Conservation (phyloP, 441 rosid species). For the Syzygium malaccense region DNA sequence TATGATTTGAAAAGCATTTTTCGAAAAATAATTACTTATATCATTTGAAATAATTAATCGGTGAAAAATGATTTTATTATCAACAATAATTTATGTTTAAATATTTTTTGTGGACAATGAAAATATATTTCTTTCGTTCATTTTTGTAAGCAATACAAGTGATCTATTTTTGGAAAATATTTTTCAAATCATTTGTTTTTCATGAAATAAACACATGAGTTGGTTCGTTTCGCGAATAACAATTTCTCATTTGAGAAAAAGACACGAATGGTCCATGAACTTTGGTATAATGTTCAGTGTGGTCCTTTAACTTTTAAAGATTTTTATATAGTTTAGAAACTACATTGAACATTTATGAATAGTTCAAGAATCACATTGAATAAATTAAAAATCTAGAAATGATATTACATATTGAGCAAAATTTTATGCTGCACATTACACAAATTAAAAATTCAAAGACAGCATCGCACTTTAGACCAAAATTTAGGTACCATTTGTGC, state of each 20-base stretch:
- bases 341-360: not conserved
- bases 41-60: not conserved
- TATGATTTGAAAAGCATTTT: not conserved
- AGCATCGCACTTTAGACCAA: not conserved
- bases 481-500: not conserved
- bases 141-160: not conserved
- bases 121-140: not conserved
- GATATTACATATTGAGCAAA: not conserved
- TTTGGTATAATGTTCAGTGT: not conserved
- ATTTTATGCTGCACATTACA: not conserved
- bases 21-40: rapidly evolving
- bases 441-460: not conserved
- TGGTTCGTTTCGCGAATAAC: not conserved
- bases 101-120: not conserved
- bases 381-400: not conserved
- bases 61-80: not conserved
- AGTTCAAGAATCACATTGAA: not conserved
- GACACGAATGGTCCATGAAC: not conserved
- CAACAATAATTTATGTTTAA: not conserved
- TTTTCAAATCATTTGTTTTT: not conserved
- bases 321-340: not conserved
- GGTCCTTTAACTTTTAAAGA: not conserved
- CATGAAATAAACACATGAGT: not conserved
- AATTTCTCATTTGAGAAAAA: not conserved
- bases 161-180: not conserved